Evolutionary conservation across 805 yeast species (phyloP).

Genomic region (Yarrowia sp.): DNA sequence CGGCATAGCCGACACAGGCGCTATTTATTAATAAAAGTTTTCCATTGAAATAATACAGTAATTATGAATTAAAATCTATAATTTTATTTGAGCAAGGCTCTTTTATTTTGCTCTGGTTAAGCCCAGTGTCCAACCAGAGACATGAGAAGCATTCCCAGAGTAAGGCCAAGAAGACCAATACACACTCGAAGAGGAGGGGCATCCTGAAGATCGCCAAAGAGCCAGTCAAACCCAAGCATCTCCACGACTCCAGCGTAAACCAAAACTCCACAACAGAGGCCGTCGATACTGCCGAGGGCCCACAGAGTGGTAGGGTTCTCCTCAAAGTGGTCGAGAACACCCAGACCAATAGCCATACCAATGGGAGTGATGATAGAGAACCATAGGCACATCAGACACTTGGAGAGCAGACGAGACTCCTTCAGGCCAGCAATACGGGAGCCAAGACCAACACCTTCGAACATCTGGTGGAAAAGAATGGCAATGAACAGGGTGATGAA

Average conservation of each 20-base stretch:
- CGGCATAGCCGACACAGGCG: constrained; percentile 17
- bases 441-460: constrained; percentile 85
- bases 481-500: constrained; percentile 68
- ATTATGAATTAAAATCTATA: background rate
- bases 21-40: constrained; percentile 7
- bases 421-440: constrained; percentile 70
- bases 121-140: constrained; percentile 67
- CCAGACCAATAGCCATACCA: constrained; percentile 75
- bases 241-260: constrained; percentile 77
- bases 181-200: constrained; percentile 32
- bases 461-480: constrained; percentile 57
- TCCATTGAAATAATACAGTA: background rate
- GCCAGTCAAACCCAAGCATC: constrained; percentile 70
- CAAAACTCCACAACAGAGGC: constrained; percentile 75
- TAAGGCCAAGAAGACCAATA: constrained; percentile 39
- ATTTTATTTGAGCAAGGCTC: background rate
- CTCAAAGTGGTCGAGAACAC: constrained; percentile 59
- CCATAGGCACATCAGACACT: constrained; percentile 41
- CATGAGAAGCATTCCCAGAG: constrained; percentile 59
- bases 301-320: constrained; percentile 56
- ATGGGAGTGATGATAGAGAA: constrained; percentile 65
- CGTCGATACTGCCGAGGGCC: constrained; percentile 69
- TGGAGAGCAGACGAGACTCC: background rate
- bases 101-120: constrained; percentile 32
- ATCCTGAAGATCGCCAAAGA: constrained; percentile 41